Percentiles rank a stretch among this genome's conserved stretches.
phyloP scores from a whole-genome alignment of 208 protist genomes.

The Crithidia fasciculata region DNA sequence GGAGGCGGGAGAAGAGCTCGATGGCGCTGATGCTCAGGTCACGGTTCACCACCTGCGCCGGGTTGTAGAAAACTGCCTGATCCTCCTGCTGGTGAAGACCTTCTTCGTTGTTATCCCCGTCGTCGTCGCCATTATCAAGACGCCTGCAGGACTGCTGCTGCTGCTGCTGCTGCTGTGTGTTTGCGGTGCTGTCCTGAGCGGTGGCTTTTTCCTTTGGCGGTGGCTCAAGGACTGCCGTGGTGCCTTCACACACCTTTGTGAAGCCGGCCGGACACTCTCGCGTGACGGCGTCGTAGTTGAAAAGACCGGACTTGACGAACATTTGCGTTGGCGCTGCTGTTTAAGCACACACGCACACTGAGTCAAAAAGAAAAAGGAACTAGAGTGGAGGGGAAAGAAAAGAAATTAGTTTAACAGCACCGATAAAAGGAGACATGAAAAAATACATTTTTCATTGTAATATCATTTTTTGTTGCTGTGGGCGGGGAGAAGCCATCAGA shows the following conservation, averaged over 20 bases:
- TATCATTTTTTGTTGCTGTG: too few relatives aligned
- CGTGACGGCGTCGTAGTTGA: constrained; percentile 59
- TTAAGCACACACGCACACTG: background rate
- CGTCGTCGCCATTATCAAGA: constrained; percentile 8
- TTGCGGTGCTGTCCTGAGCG: background rate
- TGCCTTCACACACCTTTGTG: constrained; percentile 78
- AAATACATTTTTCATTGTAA: too few relatives aligned
- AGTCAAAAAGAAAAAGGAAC: background rate
- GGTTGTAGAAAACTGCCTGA: constrained; percentile 98
- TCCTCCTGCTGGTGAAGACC: constrained; percentile 42
- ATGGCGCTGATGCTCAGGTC: constrained; percentile 97
- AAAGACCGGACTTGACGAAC: constrained; percentile 66
- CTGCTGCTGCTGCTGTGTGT: background rate
- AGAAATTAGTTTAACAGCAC: background rate
- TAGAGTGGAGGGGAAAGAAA: background rate
- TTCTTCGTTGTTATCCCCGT: constrained; percentile 14
- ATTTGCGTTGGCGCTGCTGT: background rate
- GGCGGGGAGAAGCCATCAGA: too few relatives aligned
- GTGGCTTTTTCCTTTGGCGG: constrained; percentile 40
- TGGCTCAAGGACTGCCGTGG: constrained; percentile 78
- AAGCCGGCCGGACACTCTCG: constrained; percentile 64
- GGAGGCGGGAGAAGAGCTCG: constrained; percentile 75
- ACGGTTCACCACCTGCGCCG: constrained; percentile 97
- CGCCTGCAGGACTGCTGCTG: background rate
- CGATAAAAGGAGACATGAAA: background rate